Evolutionary conservation across 2,329 filamentous ascomycete species (phyloP).

Genomic region (Colletotrichum tropicale): DNA sequence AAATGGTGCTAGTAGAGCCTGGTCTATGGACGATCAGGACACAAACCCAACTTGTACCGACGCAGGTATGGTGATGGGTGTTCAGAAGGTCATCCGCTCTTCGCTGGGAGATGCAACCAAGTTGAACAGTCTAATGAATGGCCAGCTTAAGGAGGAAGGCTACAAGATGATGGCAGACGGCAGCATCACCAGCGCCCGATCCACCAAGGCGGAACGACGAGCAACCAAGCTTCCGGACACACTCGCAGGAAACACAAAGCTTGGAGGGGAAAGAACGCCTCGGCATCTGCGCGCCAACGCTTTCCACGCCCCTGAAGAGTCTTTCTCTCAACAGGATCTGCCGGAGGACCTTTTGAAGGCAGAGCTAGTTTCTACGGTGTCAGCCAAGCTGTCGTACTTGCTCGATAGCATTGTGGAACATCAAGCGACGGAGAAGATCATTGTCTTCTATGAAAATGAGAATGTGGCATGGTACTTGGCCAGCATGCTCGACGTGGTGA

Average conservation of each 20-base stretch:
- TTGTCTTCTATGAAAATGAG: conserved; percentile 91
- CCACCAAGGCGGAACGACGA: not conserved
- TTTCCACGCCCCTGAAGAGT: not conserved
- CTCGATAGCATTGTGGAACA: conserved; percentile 73
- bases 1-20: conserved; percentile 60
- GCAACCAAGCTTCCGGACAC: not conserved
- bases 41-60: conserved; percentile 56
- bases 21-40: conserved; percentile 66
- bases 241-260: conserved; percentile 47
- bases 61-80: conserved; percentile 51
- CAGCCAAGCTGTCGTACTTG: conserved; percentile 86
- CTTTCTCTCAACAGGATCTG: conserved; percentile 26
- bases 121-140: conserved; percentile 53
- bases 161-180: conserved; percentile 38
- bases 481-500: conserved; percentile 75
- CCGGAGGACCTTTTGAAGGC: conserved; percentile 61
- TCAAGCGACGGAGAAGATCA: conserved; percentile 79
- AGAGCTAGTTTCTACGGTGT: conserved; percentile 77
- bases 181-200: conserved; percentile 11
- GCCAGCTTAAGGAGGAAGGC: conserved; percentile 46
- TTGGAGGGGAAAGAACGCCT: conserved; percentile 39
- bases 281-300: conserved; percentile 36
- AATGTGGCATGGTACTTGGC: conserved; percentile 88
- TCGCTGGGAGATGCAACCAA: conserved; percentile 46
- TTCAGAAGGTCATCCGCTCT: conserved; percentile 58